Evolutionary conservation across 1,139 yeast species (phyloP).

Genomic region (Hanseniaspora sp.): DNA sequence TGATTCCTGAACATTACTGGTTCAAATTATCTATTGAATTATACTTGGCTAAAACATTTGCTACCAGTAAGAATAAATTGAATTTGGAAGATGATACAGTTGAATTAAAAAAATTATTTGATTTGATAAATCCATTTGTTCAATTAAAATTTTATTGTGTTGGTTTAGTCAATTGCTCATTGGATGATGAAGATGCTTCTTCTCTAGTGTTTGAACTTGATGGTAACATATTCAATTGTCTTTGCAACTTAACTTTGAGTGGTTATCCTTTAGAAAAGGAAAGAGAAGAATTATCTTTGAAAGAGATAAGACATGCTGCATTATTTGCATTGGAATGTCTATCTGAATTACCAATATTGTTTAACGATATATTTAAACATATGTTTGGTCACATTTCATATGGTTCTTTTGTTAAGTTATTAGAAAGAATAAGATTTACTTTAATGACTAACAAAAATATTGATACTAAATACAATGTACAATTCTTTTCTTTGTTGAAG

Average conservation of each 20-base stretch:
- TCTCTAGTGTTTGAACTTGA: constrained; percentile 61
- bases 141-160: constrained; percentile 57
- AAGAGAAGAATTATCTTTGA: constrained; percentile 35
- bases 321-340: constrained; percentile 61
- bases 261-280: constrained; percentile 24
- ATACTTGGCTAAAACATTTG: constrained; percentile 60
- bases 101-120: constrained; percentile 19
- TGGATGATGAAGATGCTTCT: constrained; percentile 40
- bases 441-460: constrained; percentile 29
- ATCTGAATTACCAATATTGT: constrained; percentile 58
- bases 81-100: constrained; percentile 45
- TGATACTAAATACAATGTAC: constrained; percentile 42
- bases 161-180: constrained; percentile 48
- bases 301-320: constrained; percentile 47
- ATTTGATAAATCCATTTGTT: constrained; percentile 36
- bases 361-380: constrained; percentile 67
- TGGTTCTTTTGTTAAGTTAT: constrained; percentile 64
- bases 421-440: constrained; percentile 47
- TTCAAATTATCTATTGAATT: constrained; percentile 53
- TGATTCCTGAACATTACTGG: constrained; percentile 54
- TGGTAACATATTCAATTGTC: constrained; percentile 59
- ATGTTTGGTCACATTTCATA: constrained; percentile 85
- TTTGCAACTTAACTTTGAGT: constrained; percentile 60
- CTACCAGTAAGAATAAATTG: constrained; percentile 37
- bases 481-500: constrained; percentile 48